Conservation (phyloP, 2,329 filamentous ascomycete genomes). For the Colletotrichum echinochloae region DNA sequence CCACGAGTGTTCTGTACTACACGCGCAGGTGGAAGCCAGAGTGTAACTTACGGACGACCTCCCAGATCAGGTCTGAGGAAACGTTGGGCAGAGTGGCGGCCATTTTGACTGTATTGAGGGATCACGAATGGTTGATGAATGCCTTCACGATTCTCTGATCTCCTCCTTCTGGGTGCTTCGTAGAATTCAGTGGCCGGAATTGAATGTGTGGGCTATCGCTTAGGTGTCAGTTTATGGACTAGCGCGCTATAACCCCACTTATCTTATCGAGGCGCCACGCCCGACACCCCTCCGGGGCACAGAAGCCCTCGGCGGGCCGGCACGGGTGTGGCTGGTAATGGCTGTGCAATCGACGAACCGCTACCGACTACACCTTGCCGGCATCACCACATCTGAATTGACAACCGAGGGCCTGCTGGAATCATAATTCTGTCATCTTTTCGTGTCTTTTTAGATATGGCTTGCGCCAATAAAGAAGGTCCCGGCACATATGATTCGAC, state of each 20-base stretch:
- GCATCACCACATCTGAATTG: not conserved
- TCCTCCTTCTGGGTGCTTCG: conserved; percentile 28
- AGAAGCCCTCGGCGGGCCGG: conserved; percentile 29
- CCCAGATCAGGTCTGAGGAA: conserved; percentile 93
- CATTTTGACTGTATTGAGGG: conserved; percentile 65
- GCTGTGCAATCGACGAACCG: conserved; percentile 13
- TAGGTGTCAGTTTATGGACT: conserved; percentile 43
- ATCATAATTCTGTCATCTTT: not conserved
- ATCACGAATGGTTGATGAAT: conserved; percentile 45
- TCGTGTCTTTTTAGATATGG: not conserved
- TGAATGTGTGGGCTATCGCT: conserved; percentile 56
- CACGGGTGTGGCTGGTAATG: conserved; percentile 34
- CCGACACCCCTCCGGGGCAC: conserved; percentile 24
- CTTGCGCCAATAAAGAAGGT: not conserved
- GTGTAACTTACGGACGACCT: conserved; percentile 85
- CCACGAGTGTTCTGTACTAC: not conserved
- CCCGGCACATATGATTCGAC: not conserved
- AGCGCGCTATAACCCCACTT: conserved; percentile 1
- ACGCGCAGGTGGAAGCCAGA: conserved; percentile 2
- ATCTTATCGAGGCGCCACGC: conserved; percentile 22
- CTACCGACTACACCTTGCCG: not conserved
- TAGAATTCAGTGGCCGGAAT: conserved; percentile 44
- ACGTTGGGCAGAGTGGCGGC: conserved; percentile 74
- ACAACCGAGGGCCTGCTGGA: too few species aligned
- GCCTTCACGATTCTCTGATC: conserved; percentile 35